These are phyloP conservation scores for Eutrema yunnanense DNA, from an alignment of 345 rosid species.

Conservation along the genomic window DNA sequence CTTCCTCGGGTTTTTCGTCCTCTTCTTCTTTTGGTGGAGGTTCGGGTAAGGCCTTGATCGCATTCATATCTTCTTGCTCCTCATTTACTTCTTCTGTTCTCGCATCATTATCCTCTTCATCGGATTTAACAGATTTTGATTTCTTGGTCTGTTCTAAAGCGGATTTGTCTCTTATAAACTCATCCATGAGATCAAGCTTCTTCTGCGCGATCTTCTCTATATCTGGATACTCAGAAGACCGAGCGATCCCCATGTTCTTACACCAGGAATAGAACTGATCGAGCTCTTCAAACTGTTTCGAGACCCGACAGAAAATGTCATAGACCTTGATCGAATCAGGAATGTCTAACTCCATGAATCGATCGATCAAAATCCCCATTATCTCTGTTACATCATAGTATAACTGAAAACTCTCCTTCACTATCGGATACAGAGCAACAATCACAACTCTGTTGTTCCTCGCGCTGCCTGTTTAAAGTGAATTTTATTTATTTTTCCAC, in stretches of 20 bases:
- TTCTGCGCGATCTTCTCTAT: conserved; percentile 67
- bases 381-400: conserved; percentile 66
- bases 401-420: conserved; percentile 75
- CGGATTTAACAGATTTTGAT: conserved; percentile 3
- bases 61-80: conserved; percentile 42
- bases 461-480: conserved; percentile 49
- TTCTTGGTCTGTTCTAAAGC: conserved; percentile 31
- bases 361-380: conserved; percentile 52
- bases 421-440: conserved; percentile 62
- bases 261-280: conserved; percentile 65
- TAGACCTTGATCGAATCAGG: conserved; percentile 56
- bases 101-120: conserved; percentile 26
- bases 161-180: conserved; percentile 65
- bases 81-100: conserved; percentile 17
- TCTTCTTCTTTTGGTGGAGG: conserved; percentile 38
- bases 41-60: conserved; percentile 54
- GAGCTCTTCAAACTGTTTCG: conserved; percentile 71
- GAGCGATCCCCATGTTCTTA: conserved; percentile 58
- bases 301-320: conserved; percentile 53
- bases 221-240: conserved; percentile 76
- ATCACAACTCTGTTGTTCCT: conserved; percentile 60
- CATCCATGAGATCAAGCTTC: conserved; percentile 81
- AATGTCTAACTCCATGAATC: conserved; percentile 67
- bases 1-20: conserved; percentile 12
- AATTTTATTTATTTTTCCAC: no score